These are phyloP conservation scores for Zygosaccharomyces pseudorouxii DNA, from an alignment of 805 yeast species.

Conservation along the genomic window DNA sequence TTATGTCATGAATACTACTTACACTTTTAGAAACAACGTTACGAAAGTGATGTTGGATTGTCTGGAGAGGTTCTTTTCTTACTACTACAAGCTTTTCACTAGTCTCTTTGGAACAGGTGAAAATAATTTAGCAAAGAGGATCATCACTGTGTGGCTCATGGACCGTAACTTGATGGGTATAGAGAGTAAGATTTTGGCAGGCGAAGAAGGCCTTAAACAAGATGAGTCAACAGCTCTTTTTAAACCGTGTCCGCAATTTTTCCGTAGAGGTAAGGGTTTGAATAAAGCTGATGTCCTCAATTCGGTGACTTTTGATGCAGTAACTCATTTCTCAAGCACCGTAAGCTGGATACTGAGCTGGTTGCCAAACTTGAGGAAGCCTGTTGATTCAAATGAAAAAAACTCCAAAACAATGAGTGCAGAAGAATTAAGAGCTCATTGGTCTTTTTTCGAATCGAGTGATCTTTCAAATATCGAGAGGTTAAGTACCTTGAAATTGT, in stretches of 20 bases:
- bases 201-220: constrained; percentile 11
- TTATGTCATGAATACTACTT: constrained; percentile 36
- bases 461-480: constrained; percentile 22
- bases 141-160: constrained; percentile 36
- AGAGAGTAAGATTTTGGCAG: constrained; percentile 33
- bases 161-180: constrained; percentile 31
- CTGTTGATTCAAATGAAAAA: constrained; percentile 19
- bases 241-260: constrained; percentile 30
- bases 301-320: constrained; percentile 44
- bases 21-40: constrained; percentile 49
- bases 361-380: constrained; percentile 53
- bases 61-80: constrained; percentile 37
- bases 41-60: constrained; percentile 38
- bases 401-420: constrained; percentile 15
- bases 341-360: constrained; percentile 54
- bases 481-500: constrained; percentile 16
- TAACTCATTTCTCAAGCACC: constrained; percentile 51
- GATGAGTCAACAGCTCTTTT: constrained; percentile 33
- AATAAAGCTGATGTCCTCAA: constrained; percentile 53
- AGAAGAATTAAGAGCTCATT: constrained; percentile 35
- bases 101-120: constrained; percentile 23
- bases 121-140: constrained; percentile 23
- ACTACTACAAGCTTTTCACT: constrained; percentile 34
- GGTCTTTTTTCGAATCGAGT: constrained; percentile 41
- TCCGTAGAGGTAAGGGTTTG: constrained; percentile 27